Conservation (phyloP, 2,329 filamentous ascomycete genomes). For the Talaromyces albobiverticillius region DNA sequence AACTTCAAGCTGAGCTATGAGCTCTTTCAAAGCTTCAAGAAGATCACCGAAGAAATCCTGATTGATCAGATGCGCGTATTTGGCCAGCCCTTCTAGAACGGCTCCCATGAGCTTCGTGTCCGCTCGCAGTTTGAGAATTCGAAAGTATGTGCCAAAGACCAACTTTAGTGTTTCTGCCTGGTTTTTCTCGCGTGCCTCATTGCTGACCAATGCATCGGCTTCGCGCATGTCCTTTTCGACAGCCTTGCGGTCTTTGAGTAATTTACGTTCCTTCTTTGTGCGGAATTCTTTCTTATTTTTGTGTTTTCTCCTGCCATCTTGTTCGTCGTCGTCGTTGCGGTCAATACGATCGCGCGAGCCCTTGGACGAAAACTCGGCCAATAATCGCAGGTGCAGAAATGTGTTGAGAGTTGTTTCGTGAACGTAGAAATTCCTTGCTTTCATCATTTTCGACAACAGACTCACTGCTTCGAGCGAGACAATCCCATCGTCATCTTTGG, state of each 20-base stretch:
- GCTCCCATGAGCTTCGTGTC: constrained; percentile 89
- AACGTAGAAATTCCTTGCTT: constrained; percentile 74
- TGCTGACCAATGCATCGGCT: constrained; percentile 83
- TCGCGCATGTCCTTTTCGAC: constrained; percentile 91
- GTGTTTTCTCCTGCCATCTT: constrained; percentile 40
- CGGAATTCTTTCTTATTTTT: constrained; percentile 81
- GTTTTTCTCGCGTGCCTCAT: constrained; percentile 90
- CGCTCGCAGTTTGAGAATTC: constrained; percentile 75
- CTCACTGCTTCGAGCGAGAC: constrained; percentile 83
- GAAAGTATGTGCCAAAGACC: constrained; percentile 93
- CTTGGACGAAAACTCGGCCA: constrained; percentile 83
- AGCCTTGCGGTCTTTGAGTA: constrained; percentile 77
- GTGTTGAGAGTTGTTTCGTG: constrained; percentile 85
- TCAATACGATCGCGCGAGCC: constrained; percentile 77
- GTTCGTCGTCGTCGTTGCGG: constrained; percentile 46
- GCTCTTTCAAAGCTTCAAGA: constrained; percentile 87
- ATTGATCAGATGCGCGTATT: constrained; percentile 95
- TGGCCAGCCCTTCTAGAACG: constrained; percentile 87
- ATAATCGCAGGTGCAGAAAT: constrained; percentile 82
- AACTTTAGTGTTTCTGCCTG: constrained; percentile 94
- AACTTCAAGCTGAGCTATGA: constrained; percentile 71
- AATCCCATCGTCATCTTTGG: constrained; percentile 83
- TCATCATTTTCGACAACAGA: constrained; percentile 92
- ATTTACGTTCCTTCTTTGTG: constrained; percentile 82
- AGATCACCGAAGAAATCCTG: constrained; percentile 98